Evolutionary conservation across 225 moss, liverwort and hornwort genomes (phyloP).

Genomic region (Bryoerythrophyllum caledonicum): DNA sequence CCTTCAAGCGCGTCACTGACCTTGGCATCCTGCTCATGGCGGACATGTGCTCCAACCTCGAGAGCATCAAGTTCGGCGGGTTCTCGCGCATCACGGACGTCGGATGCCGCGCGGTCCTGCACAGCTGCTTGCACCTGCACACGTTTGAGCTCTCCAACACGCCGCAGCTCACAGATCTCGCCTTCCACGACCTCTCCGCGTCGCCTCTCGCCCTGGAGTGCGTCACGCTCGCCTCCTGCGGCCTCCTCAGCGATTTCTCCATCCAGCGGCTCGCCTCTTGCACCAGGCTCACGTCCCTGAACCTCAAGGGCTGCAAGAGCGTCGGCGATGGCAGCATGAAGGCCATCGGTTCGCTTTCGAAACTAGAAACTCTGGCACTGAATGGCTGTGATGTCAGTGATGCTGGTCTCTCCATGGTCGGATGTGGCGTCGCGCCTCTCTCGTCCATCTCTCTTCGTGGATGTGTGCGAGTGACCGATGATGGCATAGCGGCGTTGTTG

Average conservation of each 20-base stretch:
- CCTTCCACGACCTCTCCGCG: conserved; percentile 86
- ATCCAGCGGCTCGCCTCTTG: conserved; percentile 71
- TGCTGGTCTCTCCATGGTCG: conserved; percentile 63
- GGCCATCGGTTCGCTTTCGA: conserved; percentile 64
- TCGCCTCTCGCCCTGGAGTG: conserved; percentile 74
- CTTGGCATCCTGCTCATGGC: conserved; percentile 87
- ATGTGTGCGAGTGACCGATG: conserved; percentile 73
- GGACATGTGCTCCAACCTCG: conserved; percentile 68
- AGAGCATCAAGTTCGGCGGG: conserved; percentile 83
- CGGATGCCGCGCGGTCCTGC: conserved; percentile 85
- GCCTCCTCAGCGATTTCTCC: conserved; percentile 76
- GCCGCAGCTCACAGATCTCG: conserved; percentile 84
- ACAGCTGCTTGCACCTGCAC: conserved; percentile 68
- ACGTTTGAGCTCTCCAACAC: conserved; percentile 86
- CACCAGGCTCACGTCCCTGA: conserved; percentile 63
- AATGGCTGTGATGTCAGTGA: conserved; percentile 81
- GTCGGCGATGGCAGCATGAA: conserved; percentile 87
- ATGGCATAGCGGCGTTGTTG: conserved; percentile 60
- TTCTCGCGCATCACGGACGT: conserved; percentile 92
- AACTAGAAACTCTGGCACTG: conserved; percentile 63
- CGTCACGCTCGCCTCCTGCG: conserved; percentile 81
- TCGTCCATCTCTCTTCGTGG: conserved; percentile 68
- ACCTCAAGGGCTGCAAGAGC: conserved; percentile 88
- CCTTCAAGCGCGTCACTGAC: conserved; percentile 90
- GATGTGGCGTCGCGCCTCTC: conserved; percentile 61